Conservation (phyloP, 1,139 yeast species). For the Schizosaccharomyces versatilis region DNA sequence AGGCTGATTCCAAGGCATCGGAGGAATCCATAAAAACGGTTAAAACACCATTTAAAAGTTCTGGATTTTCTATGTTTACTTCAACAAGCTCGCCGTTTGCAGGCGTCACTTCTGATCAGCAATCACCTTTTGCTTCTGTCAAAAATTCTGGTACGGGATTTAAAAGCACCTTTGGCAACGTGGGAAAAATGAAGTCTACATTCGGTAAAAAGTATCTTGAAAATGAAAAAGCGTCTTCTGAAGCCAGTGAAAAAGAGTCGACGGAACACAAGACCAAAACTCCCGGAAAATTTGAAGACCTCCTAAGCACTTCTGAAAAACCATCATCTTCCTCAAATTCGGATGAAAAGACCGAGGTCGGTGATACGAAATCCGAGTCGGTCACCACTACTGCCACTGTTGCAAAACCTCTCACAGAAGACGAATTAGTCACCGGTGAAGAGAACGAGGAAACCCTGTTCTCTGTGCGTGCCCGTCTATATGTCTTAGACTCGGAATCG, state of each 20-base stretch:
- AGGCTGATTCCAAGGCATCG: not conserved
- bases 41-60: not conserved
- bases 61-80: not conserved
- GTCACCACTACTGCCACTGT: not conserved
- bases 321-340: no score
- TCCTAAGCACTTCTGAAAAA: no score
- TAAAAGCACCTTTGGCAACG: no score
- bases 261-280: no score
- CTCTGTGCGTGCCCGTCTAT: constrained; percentile 55
- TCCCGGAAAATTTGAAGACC: no score
- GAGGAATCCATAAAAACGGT: not conserved
- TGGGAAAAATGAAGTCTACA: no score
- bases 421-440: constrained; percentile 53
- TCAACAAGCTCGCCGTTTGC: not conserved
- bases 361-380: not conserved
- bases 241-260: no score
- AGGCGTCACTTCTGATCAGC: no score
- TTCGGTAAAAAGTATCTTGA: no score
- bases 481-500: constrained; percentile 37
- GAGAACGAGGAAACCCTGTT: constrained; percentile 57
- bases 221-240: no score
- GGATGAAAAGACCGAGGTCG: not conserved
- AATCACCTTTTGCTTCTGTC: not conserved
- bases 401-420: not conserved
- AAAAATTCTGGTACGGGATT: not conserved